Evolutionary conservation across 2,329 filamentous ascomycete genomes (phyloP), one percentile per base, ranked within the genome.

Genomic region (Neonectria ditissima): DNA sequence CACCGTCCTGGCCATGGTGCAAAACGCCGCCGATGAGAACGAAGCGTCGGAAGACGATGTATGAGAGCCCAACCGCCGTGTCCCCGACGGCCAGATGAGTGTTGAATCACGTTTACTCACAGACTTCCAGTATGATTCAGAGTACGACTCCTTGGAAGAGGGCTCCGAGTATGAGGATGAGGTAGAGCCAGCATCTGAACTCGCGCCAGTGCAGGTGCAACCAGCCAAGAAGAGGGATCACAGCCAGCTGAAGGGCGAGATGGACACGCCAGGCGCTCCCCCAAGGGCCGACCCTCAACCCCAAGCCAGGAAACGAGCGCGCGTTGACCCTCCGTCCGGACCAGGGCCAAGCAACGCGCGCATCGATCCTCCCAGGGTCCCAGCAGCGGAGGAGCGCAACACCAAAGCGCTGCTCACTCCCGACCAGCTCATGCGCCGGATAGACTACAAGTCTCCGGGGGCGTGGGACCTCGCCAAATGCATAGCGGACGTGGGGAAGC

Each of bases 401-500:
- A 16, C 55, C 5, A 34, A 54, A 18, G 34, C 26, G 5, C 48
- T 57, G 7, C 57, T 50, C 43, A 52, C 48, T 2, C 60, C 66
- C 20, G 65, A 69, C 18, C 45, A 60, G 10, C 65, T 66, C 22
- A 62, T 72, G 11, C 16, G 62, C 28, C 39, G 39, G 13, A 48
- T 72, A 20, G 44, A 71, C 44, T 59, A 45, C 39, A 47, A 34
- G 7, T 51, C 51, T 5, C 26, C 53, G 9, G 52, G 54, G 16
- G 60, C 59, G 5, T 41, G 51, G 13, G 66, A 60, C 13, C 34
- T 68, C 16, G 66, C 62, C n/a, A 59, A 45, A 8, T 68, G 69
- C 10, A 55, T 62, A 2, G 56, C 62, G n/a, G 69, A 72, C 11
- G 61, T 72, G 56, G 66, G 66, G 11, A 37, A 65, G 20, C 58